Percentiles rank a stretch among this genome's conserved stretches.
These are phyloP conservation scores for Dothiorella sarmentorum DNA, from an alignment of 2,329 filamentous ascomycete species.

Conservation along the genomic window DNA sequence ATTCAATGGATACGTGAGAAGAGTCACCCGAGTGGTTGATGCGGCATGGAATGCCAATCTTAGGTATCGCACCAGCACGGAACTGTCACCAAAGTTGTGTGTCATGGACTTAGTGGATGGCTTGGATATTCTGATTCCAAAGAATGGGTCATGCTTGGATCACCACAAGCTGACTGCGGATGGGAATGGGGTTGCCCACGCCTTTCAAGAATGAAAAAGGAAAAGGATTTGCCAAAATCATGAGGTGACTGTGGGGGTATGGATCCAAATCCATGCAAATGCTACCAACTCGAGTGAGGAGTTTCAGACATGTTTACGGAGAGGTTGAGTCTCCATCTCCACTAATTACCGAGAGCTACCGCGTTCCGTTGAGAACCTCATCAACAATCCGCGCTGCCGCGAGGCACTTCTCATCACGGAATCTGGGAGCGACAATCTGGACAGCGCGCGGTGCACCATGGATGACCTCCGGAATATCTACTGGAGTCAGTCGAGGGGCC, in stretches of 20 bases:
- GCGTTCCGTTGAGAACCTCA: constrained; percentile 16
- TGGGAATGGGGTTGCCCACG: no score
- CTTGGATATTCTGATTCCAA: background rate
- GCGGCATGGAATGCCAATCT: background rate
- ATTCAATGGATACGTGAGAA: background rate
- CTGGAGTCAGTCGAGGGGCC: background rate
- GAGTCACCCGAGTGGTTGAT: background rate
- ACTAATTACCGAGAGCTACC: background rate
- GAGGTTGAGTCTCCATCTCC: no score
- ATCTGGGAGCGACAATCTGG: constrained; percentile 46
- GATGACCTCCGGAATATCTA: background rate
- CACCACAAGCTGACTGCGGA: background rate
- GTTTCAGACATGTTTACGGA: no score
- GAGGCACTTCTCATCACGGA: constrained; percentile 48
- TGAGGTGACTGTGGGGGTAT: no score
- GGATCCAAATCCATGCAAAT: no score
- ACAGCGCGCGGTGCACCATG: constrained; percentile 42
- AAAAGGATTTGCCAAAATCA: no score
- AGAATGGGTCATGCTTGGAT: background rate
- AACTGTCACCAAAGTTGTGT: no score
- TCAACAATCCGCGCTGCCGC: constrained; percentile 36
- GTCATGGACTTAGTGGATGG: background rate
- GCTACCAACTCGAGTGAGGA: no score
- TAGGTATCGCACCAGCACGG: background rate
- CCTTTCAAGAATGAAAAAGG: no score